Conservation (phyloP, 495 filamentous ascomycete species). For the Penicillium verhagenii region DNA sequence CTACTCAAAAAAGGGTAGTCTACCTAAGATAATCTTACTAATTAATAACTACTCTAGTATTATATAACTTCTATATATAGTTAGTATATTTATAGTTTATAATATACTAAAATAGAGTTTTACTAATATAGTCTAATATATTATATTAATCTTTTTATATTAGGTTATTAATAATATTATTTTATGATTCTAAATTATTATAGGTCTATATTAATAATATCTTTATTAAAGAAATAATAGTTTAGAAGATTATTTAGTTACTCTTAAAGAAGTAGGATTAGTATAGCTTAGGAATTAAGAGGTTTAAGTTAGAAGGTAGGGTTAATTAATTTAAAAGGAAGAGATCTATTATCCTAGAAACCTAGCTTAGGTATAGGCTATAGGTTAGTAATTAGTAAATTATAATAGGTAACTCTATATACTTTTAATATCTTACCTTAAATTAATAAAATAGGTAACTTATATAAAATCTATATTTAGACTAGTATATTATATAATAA, state of each 20-base stretch:
- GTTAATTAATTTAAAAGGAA: not conserved
- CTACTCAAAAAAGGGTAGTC: not conserved
- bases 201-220: not conserved
- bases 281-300: not conserved
- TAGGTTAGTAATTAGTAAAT: not conserved
- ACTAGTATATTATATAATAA: not conserved
- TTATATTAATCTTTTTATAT: not conserved
- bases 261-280: not conserved
- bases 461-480: not conserved
- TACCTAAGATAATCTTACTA: not conserved
- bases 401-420: not conserved
- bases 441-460: not conserved
- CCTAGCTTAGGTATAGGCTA: too few species aligned
- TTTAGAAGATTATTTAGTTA: not conserved
- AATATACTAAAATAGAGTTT: not conserved
- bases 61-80: not conserved
- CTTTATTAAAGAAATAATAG: not conserved
- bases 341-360: not conserved
- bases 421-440: too few species aligned
- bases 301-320: not conserved
- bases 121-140: not conserved
- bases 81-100: not conserved
- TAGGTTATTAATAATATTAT: not conserved
- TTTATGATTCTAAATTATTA: not conserved
- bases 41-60: not conserved